Evolutionary conservation across 208 protist species (phyloP).

Genomic region (Leishmania lainsoni): DNA sequence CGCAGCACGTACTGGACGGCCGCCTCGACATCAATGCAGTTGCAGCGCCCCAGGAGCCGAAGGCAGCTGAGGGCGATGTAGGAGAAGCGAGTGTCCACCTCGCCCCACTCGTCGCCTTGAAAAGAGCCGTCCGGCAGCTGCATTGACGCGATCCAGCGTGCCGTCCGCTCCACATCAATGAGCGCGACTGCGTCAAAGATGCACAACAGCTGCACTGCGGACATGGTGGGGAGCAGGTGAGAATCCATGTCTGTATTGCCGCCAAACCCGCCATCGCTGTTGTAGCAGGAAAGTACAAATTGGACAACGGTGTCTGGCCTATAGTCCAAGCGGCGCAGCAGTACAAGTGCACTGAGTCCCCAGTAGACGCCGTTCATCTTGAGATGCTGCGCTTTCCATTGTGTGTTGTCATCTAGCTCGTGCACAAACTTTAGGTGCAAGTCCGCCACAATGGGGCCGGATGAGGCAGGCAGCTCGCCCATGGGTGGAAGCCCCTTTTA

Average conservation of each 20-base stretch:
- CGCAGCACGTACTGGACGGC: slow-evolving; percentile 90
- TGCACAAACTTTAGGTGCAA: slow-evolving; percentile 81
- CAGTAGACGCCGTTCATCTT: slow-evolving; percentile 98
- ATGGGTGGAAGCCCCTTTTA: neutral
- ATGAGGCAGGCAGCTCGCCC: neutral
- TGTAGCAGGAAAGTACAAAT: slow-evolving; percentile 94
- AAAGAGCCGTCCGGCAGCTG: slow-evolving; percentile 98
- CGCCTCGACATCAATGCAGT: slow-evolving; percentile 86
- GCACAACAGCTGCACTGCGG: slow-evolving; percentile 95
- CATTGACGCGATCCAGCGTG: slow-evolving; percentile 83
- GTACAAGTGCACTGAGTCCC: slow-evolving; percentile 89
- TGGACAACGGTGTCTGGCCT: slow-evolving; percentile 86
- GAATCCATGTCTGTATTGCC: slow-evolving; percentile 97
- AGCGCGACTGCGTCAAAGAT: slow-evolving; percentile 72
- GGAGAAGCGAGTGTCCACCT: slow-evolving; percentile 98
- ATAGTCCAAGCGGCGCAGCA: slow-evolving; percentile 81
- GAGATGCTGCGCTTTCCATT: slow-evolving; percentile 96
- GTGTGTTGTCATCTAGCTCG: slow-evolving; percentile 77
- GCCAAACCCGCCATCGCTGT: slow-evolving; percentile 97
- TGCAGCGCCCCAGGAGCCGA: slow-evolving; percentile 85
- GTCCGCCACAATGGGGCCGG: slow-evolving; percentile 46
- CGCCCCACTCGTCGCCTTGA: slow-evolving; percentile 98
- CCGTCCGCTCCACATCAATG: slow-evolving; percentile 74
- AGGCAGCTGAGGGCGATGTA: slow-evolving; percentile 97
- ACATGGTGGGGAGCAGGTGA: slow-evolving; percentile 99